phyloP scores from a whole-genome alignment of 2,329 filamentous ascomycete genomes.

The Aspergillus intermedius region DNA sequence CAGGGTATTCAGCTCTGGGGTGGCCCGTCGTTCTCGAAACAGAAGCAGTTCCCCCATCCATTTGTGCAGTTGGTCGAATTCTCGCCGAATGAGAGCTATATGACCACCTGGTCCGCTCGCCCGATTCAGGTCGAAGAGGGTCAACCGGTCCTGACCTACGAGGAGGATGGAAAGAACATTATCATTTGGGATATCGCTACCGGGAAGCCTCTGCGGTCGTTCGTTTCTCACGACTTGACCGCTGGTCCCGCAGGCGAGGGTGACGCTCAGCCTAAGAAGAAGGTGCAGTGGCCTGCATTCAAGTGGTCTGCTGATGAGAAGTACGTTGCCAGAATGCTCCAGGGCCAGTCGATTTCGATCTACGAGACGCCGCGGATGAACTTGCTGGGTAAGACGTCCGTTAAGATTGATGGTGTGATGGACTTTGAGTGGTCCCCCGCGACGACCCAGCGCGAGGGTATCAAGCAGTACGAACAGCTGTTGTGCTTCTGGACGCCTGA shows the following conservation, averaged over 20 bases:
- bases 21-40: constrained; percentile 77
- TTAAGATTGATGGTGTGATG: constrained; percentile 94
- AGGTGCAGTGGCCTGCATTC: constrained; percentile 97
- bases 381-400: constrained; percentile 78
- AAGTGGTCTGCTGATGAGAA: constrained; percentile 99
- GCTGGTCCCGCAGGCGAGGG: constrained; percentile 52
- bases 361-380: constrained; percentile 88
- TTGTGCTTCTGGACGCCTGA: constrained; percentile 99
- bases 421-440: constrained; percentile 98
- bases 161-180: constrained; percentile 99
- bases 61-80: constrained; percentile 95
- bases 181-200: constrained; percentile 97
- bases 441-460: constrained; percentile 69
- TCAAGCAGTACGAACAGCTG: constrained; percentile 91
- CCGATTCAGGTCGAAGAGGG: constrained; percentile 89
- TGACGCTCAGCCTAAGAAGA: constrained; percentile 70
- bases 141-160: constrained; percentile 73
- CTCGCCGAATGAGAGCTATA: constrained; percentile 84
- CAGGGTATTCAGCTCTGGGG: constrained; percentile 98
- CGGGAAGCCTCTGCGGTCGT: constrained; percentile 82
- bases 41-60: constrained; percentile 89
- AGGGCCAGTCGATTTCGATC: constrained; percentile 80
- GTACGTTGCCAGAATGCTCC: constrained; percentile 87
- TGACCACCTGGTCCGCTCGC: constrained; percentile 94
- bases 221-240: constrained; percentile 73